A percentile compares a stretch with the other conserved stretches of the same genome.
phyloP scores from a whole-genome alignment of 1,139 yeast genomes.

The Blastobotrys buckinghamii region DNA sequence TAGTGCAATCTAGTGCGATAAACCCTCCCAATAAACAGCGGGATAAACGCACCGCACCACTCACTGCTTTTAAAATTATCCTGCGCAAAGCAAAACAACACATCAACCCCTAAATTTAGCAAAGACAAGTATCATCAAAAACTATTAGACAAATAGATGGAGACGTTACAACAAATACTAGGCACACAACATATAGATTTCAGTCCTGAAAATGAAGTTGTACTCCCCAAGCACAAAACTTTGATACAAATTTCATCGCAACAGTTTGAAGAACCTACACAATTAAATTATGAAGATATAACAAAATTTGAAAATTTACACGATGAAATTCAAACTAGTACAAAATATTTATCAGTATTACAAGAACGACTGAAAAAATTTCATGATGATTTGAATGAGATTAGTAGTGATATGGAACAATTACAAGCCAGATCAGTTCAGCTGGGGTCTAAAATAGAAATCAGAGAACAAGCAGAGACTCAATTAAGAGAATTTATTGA shows the following conservation, averaged over 20 bases:
- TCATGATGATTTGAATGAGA: slow-evolving; percentile 48
- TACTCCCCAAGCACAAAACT: background rate
- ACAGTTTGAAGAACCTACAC: background rate
- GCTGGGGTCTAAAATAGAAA: slow-evolving; percentile 51
- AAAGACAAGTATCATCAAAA: no score
- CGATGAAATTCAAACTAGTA: slow-evolving; percentile 36
- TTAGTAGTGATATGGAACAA: slow-evolving; percentile 55
- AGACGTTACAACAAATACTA: slow-evolving; percentile 14
- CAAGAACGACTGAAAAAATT: slow-evolving; percentile 44
- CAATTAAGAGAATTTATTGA: slow-evolving; percentile 65
- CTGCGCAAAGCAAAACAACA: no score
- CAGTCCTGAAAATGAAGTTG: slow-evolving; percentile 13
- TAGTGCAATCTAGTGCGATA: no score
- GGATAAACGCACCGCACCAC: no score
- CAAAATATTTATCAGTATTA: slow-evolving; percentile 36
- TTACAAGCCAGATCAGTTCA: slow-evolving; percentile 53
- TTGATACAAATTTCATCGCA: background rate
- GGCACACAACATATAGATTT: slow-evolving; percentile 16
- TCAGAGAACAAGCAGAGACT: slow-evolving; percentile 50
- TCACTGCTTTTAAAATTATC: no score
- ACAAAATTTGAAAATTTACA: slow-evolving; percentile 26
- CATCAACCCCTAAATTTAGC: no score
- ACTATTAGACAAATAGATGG: no score
- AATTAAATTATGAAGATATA: background rate
- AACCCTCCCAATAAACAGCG: no score